Conservation (phyloP, 257 asterid genomes). For the Solanum boliviense region DNA sequence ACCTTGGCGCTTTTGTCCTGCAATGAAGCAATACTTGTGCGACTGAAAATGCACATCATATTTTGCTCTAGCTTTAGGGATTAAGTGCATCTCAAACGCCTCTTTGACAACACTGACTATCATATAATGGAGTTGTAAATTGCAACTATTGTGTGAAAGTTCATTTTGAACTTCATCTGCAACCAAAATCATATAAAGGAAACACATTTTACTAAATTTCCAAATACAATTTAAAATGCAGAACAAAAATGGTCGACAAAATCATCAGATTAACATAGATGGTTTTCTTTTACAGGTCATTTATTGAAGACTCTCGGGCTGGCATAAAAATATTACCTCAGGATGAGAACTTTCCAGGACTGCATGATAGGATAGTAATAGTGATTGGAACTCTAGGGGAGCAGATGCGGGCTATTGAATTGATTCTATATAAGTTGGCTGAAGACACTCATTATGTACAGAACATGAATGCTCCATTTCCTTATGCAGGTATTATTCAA, state of each 20-base stretch:
- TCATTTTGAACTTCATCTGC: neutral
- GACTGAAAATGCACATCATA: neutral
- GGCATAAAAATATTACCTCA: conserved; percentile 79
- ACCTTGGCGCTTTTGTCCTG: neutral
- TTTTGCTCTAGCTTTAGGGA: neutral
- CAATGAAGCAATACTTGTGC: neutral
- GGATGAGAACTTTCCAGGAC: conserved; percentile 69
- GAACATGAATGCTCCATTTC: conserved; percentile 58
- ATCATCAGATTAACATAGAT: neutral
- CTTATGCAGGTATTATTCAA: conserved; percentile 56
- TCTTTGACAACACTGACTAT: neutral
- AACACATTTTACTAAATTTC: neutral
- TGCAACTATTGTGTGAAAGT: neutral
- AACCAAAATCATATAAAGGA: neutral
- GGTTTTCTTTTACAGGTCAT: conserved; percentile 17
- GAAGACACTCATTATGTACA: conserved; percentile 69
- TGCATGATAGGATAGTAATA: conserved; percentile 80
- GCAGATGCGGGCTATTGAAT: conserved; percentile 75
- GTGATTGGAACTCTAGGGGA: conserved; percentile 60
- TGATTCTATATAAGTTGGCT: conserved; percentile 69
- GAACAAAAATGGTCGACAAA: neutral
- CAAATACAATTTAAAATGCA: neutral
- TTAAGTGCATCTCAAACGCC: neutral
- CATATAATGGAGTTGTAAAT: neutral
- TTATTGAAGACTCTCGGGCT: conserved; percentile 79